Evolutionary conservation across 1,139 yeast species (phyloP), one percentile per base, ranked within the genome.

Genomic region (Williopsis jadinii): DNA sequence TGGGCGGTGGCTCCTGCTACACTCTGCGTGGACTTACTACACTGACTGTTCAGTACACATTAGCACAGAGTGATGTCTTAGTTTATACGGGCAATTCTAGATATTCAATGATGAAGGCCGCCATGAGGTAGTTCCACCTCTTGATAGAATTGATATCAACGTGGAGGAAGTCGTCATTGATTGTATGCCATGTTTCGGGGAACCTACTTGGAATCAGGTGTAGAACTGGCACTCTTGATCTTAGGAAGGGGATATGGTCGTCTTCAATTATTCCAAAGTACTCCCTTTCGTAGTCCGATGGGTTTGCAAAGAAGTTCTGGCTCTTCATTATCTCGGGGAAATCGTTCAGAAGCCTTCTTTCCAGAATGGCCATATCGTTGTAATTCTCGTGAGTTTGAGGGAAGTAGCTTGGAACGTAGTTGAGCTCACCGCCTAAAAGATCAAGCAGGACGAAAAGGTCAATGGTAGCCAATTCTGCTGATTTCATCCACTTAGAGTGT

Each of bases 181-280:
- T 35, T 0, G 70, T 71, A 49, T 76, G 82, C 83, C 83, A 76
- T 8, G 54, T 60, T 0, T 49, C 37, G 0, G 82, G 82, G 55
- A 76, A 76, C 5, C 62, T 64, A 4, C 55, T 46, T 2, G 82
- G 78, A 15, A 76, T 75, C 41, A 75, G 49, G 50, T 76, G 82
- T 39, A 76, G 49, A 5, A 72, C 58, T 1, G 72, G 71, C 0
- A 74, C 72, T 0, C 75, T 76, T 5, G 62, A 57, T 15, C 58
- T 52, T 39, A 66, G 51, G 53, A 73, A 76, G 1, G 81, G 82
- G 10, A 69, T 48, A 49, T 76, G 83, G 47, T 76, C 82, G 50
- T 76, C 83, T 11, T 64, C 73, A 37, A 76, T 63, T 27, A 46
- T 43, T 0, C 67, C 64, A 3, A 58, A 60, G 38, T 49, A 46